Conservation (phyloP, 2,329 filamentous ascomycete species). For the Leptographium lundbergii region DNA sequence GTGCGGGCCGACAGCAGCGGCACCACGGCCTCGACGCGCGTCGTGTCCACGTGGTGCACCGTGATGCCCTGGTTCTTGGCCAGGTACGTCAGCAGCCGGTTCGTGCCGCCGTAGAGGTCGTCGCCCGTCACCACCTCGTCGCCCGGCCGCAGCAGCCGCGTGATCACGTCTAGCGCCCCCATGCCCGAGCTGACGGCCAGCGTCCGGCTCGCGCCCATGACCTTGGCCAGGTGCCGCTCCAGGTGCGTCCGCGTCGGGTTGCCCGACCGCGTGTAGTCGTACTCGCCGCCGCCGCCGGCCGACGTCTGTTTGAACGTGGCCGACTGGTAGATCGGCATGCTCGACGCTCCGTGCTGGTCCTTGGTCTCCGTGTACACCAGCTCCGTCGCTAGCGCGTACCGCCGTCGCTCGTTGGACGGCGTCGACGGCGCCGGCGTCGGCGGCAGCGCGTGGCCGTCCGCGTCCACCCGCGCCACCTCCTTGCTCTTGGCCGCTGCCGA, state of each 20-base stretch:
- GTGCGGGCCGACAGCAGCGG: constrained; percentile 66
- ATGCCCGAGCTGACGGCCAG: constrained; percentile 94
- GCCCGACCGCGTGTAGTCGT: constrained; percentile 96
- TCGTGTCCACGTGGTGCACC: constrained; percentile 95
- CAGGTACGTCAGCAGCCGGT: constrained; percentile 85
- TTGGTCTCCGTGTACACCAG: constrained; percentile 91
- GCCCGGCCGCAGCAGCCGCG: constrained; percentile 74
- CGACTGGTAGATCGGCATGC: constrained; percentile 94
- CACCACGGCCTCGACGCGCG: constrained; percentile 57
- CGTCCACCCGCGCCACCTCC: constrained; percentile 51
- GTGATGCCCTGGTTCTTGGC: constrained; percentile 80
- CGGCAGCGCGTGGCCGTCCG: constrained; percentile 74
- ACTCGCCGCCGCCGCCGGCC: constrained; percentile 70
- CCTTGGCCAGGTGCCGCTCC: constrained; percentile 93
- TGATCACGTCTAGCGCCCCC: constrained; percentile 95
- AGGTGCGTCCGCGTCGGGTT: constrained; percentile 95
- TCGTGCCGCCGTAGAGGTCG: constrained; percentile 90
- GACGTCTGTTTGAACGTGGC: constrained; percentile 95
- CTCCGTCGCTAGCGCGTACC: constrained; percentile 91
- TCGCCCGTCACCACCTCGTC: constrained; percentile 97
- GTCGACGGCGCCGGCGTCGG: constrained; percentile 90
- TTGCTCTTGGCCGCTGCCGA: constrained; percentile 23
- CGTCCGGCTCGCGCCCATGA: constrained; percentile 88
- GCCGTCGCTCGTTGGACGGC: constrained; percentile 64
- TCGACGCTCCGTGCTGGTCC: constrained; percentile 95